Conservation (phyloP, 768 basidiomycete genomes). For the Stropharia rugosoannulata region DNA sequence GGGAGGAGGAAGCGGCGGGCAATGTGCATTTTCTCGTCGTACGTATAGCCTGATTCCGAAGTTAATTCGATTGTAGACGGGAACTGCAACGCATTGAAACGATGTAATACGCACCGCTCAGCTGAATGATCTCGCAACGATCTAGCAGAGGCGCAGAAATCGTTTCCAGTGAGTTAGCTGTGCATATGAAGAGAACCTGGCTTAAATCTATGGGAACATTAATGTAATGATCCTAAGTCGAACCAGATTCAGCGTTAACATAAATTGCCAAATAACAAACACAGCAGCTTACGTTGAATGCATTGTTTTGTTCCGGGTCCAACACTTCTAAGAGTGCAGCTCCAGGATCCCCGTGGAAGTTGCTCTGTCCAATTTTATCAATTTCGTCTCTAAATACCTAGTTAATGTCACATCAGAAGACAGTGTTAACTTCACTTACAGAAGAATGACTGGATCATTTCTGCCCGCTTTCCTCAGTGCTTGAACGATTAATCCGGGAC, state of each 20-base stretch:
- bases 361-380: conserved; percentile 86
- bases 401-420: conserved; percentile 1
- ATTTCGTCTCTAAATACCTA: conserved; percentile 68
- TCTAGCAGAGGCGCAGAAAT: conserved; percentile 88
- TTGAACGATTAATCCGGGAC: conserved; percentile 83
- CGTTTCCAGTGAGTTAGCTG: conserved; percentile 86
- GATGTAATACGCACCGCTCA: conserved; percentile 52
- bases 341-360: conserved; percentile 89
- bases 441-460: conserved; percentile 75
- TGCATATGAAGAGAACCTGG: conserved; percentile 90
- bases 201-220: conserved; percentile 87
- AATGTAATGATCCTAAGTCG: conserved; percentile 80
- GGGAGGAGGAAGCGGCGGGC: conserved; percentile 85
- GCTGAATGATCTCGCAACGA: conserved; percentile 84
- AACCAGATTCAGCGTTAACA: conserved; percentile 1
- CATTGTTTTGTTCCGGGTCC: conserved; percentile 91
- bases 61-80: too few species aligned
- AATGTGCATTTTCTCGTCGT: conserved; percentile 90
- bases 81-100: neutral
- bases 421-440: conserved; percentile 40
- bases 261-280: neutral
- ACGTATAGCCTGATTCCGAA: conserved; percentile 62
- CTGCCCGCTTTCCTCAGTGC: conserved; percentile 83
- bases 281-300: conserved; percentile 59
- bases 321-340: conserved; percentile 91